These are phyloP conservation scores for Echeveria elegans DNA, from an alignment of 164 flowering plant genomes.

Conservation along the genomic window DNA sequence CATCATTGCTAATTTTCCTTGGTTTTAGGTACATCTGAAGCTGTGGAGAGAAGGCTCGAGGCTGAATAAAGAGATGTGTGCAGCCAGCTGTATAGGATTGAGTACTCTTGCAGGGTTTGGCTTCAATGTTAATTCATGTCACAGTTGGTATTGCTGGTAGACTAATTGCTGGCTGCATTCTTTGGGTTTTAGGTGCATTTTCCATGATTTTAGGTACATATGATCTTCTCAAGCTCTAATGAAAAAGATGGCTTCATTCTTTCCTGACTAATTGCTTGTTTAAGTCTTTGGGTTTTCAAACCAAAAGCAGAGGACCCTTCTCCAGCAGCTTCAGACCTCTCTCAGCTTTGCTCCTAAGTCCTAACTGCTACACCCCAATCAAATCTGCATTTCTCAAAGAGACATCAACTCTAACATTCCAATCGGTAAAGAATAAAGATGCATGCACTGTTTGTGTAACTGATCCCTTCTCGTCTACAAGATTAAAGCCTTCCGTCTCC, in stretches of 20 bases:
- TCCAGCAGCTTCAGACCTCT: conserved; percentile 56
- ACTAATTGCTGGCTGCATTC: no score
- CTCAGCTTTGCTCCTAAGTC: conserved; percentile 72
- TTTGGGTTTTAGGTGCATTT: no score
- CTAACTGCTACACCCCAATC: conserved; percentile 79
- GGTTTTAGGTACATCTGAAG: no score
- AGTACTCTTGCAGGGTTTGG: not conserved
- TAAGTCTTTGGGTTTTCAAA: not conserved
- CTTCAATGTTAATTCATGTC: not conserved
- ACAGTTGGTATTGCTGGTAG: not conserved
- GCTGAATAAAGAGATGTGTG: not conserved
- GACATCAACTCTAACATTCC: not conserved
- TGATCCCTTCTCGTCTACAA: conserved; percentile 75
- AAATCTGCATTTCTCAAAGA: conserved; percentile 37
- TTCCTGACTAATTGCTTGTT: not conserved
- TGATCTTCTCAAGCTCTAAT: not conserved
- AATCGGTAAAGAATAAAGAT: not conserved
- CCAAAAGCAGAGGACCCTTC: conserved; percentile 35
- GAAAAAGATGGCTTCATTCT: not conserved
- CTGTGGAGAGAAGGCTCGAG: no score
- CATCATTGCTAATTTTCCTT: no score
- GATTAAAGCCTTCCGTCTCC: conserved; percentile 54
- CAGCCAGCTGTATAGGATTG: not conserved
- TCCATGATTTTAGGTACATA: no score
- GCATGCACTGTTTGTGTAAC: not conserved